Base-by-base conservation (phyloP, 352 stramenopile species). In the Pythium folliculosum region DNA sequence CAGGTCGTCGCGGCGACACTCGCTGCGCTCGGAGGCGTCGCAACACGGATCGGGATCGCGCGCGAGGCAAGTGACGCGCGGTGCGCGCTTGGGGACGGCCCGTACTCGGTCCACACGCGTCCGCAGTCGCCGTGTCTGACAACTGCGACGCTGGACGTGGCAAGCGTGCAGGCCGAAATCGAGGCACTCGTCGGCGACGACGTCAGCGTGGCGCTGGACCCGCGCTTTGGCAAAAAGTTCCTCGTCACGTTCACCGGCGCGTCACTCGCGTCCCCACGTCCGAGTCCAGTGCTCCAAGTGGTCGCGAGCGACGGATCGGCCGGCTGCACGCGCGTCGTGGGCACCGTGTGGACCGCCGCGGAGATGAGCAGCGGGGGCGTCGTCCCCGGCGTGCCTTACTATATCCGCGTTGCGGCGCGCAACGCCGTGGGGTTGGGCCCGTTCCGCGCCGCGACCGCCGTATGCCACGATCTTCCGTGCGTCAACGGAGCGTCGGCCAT, bases 191-290 rank as follows among this genome's bases (percentile, higher is more conserved):
- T 95, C 19, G 63, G 77, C 27, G 82, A 96, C 47, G 70, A 75
- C 3, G 80, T 94, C 35, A 75, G 43, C 9, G 82, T 94, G 27
- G 88, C 78, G n/a, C 73, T 81, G 16, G 82, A 95, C 53, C 71
- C 78, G 13, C 72, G 22, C 23, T 72, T 87, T 45, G 84, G 83
- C 19, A 71, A 51, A 22, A 79, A 69, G 16, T 98, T 96, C 63
- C 78, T 85, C 16, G 84, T 98, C 25, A 98, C 94, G 3, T 98
- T 98, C 66, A 81, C 77, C 5, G 92, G 90, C 0, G 76, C 89
- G 25, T 86, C 76, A 40, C 72, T 92, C 50, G 71, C 89, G 30
- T 78, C 77, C 17, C 73, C 60, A 14, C 27, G 30, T 1, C 58
- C 57, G 5, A 63, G 17, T 2, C 69, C 77, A 1, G 51, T 82